A percentile compares a stretch with the other conserved stretches of the same genome.
Evolutionary conservation across 169 alveolate genomes (phyloP).

Genomic region (Plasmodium inui): DNA sequence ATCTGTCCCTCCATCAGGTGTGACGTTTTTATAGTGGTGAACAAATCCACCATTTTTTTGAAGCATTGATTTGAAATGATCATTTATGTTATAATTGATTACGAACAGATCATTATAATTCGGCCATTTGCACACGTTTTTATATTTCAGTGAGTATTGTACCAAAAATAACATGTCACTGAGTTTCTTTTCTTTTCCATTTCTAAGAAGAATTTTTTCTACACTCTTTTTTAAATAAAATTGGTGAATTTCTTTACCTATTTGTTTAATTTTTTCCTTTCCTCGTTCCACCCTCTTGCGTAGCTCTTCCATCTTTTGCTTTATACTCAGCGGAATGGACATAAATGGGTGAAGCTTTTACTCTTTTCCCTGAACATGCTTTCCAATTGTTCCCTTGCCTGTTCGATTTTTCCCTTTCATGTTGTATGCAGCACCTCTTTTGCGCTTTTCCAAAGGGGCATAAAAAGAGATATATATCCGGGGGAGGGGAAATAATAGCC

Average conservation of each 20-base stretch:
- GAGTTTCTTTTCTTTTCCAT: conserved; percentile 35
- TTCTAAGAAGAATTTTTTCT: conserved; percentile 2
- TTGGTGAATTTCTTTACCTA: conserved; percentile 3
- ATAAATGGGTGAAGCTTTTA: neutral
- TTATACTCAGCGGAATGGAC: neutral
- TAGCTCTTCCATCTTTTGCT: conserved; percentile 53
- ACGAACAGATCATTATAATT: conserved; percentile 39
- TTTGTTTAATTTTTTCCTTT: conserved; percentile 30
- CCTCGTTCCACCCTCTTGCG: conserved; percentile 30
- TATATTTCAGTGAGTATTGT: conserved; percentile 66
- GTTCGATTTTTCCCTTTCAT: neutral
- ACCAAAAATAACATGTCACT: conserved; percentile 67
- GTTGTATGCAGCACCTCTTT: neutral
- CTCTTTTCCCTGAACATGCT: neutral
- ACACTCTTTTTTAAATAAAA: conserved; percentile 20
- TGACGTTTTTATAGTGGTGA: conserved; percentile 20
- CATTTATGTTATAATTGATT: conserved; percentile 65
- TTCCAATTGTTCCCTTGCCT: neutral
- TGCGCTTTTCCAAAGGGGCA: neutral
- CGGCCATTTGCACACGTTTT: conserved; percentile 72
- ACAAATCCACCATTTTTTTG: conserved; percentile 32
- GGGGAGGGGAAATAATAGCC: neutral
- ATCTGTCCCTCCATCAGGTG: conserved; percentile 8
- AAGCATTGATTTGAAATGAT: conserved; percentile 42
- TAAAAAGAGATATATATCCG: neutral